A percentile compares a stretch with the other conserved stretches of the same genome.
These are phyloP conservation scores for Mycena latifolia DNA, from an alignment of 768 basidiomycete species.

Conservation along the genomic window DNA sequence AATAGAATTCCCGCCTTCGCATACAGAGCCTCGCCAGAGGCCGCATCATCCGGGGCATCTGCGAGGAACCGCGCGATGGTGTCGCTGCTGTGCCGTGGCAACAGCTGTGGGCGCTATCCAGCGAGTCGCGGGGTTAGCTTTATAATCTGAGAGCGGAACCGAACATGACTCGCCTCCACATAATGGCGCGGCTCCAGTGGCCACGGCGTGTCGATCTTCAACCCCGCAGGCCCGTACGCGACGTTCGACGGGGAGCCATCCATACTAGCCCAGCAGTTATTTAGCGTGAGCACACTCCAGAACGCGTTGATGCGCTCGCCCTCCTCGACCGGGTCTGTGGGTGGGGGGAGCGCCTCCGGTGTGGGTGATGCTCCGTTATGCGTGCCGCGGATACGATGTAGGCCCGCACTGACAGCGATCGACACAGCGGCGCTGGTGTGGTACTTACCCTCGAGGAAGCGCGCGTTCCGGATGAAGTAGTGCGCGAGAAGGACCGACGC, in stretches of 20 bases:
- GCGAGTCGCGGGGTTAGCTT: background rate
- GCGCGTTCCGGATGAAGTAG: conserved; percentile 57
- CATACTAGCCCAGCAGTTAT: conserved; percentile 51
- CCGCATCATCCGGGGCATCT: conserved; percentile 1
- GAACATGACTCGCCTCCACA: background rate
- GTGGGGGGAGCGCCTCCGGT: conserved; percentile 1
- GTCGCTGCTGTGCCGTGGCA: conserved; percentile 14
- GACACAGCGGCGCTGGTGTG: conserved; percentile 53
- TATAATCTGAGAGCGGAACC: background rate
- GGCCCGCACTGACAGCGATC: conserved; percentile 40
- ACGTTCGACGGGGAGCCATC: conserved; percentile 50
- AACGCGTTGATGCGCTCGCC: conserved; percentile 28
- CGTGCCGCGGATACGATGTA: background rate
- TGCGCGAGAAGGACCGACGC: conserved; percentile 56
- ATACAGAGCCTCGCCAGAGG: conserved; percentile 11
- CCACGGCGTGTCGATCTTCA: conserved; percentile 33
- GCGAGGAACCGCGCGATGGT: conserved; percentile 26
- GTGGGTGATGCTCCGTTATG: background rate
- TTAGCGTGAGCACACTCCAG: conserved; percentile 42
- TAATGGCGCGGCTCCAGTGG: conserved; percentile 22
- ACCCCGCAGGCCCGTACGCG: conserved; percentile 42
- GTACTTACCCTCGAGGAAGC: conserved; percentile 57
- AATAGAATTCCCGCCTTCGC: conserved; percentile 39
- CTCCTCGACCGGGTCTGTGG: conserved; percentile 10
- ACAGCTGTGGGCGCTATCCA: conserved; percentile 6